These are phyloP conservation scores for Brettanomyces bruxellensis DNA, from an alignment of 805 yeast genomes.

Conservation along the genomic window DNA sequence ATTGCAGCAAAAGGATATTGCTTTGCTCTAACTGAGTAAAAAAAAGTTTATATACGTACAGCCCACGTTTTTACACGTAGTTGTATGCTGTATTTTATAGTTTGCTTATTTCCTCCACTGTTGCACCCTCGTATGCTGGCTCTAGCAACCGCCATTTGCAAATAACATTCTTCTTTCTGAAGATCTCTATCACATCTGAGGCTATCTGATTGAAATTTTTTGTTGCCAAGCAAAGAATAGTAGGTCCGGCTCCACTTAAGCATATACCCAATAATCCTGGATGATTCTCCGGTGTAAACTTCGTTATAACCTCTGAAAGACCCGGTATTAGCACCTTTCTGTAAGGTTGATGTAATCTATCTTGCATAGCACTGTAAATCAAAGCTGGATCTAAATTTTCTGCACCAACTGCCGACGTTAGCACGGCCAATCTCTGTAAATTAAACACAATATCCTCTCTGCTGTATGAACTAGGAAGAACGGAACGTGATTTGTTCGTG, in stretches of 20 bases:
- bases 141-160: slow-evolving; percentile 82
- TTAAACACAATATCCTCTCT: slow-evolving; percentile 84
- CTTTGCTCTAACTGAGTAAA: no score
- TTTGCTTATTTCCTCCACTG: slow-evolving; percentile 32
- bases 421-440: slow-evolving; percentile 84
- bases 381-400: slow-evolving; percentile 74
- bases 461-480: slow-evolving; percentile 72
- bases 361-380: slow-evolving; percentile 94
- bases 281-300: slow-evolving; percentile 74
- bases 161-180: slow-evolving; percentile 51
- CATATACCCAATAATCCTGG: slow-evolving; percentile 90
- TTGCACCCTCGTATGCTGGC: slow-evolving; percentile 84
- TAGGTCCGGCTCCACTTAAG: slow-evolving; percentile 96
- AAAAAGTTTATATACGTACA: no score
- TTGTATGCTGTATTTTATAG: slow-evolving; percentile 6
- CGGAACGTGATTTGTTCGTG: slow-evolving; percentile 86
- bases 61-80: not conserved
- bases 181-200: slow-evolving; percentile 57
- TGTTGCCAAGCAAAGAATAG: slow-evolving; percentile 89
- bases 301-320: slow-evolving; percentile 64
- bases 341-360: slow-evolving; percentile 95
- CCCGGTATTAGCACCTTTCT: slow-evolving; percentile 90
- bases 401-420: slow-evolving; percentile 81
- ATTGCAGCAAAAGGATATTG: no score
- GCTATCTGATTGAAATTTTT: slow-evolving; percentile 82